A percentile compares a stretch with the other conserved stretches of the same genome.
Evolutionary conservation across 495 filamentous ascomycete species (phyloP).

Genomic region (Bryoglossum gracile): DNA sequence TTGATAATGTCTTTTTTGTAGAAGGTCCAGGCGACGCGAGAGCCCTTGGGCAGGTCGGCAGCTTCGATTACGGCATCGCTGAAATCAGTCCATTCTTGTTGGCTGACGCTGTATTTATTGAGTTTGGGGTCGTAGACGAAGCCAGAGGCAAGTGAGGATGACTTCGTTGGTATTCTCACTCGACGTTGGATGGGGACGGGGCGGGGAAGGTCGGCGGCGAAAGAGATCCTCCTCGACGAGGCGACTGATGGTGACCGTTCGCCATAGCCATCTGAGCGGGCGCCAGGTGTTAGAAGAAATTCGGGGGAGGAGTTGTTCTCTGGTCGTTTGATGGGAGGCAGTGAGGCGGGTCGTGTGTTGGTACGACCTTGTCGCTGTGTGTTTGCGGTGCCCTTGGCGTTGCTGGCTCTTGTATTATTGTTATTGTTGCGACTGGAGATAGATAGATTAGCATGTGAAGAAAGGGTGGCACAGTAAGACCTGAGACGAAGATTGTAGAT

Average conservation of each 20-base stretch:
- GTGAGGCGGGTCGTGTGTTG: too few species aligned
- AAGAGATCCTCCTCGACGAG: slow-evolving; percentile 15
- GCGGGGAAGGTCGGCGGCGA: slow-evolving; percentile 3
- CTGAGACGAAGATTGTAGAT: not conserved
- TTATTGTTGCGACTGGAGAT: too few species aligned
- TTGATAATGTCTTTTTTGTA: slow-evolving; percentile 10
- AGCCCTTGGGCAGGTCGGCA: not conserved
- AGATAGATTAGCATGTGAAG: not conserved
- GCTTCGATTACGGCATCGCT: slow-evolving; percentile 7
- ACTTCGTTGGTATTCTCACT: slow-evolving; percentile 10
- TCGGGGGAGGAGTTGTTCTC: not conserved
- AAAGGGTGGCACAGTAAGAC: not conserved
- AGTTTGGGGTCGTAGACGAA: slow-evolving; percentile 16
- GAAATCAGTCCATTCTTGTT: slow-evolving; percentile 15
- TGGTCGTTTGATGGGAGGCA: not conserved
- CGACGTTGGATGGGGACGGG: slow-evolving; percentile 4
- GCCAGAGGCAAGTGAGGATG: slow-evolving; percentile 7
- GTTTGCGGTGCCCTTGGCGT: too few species aligned
- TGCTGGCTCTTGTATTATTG: too few species aligned
- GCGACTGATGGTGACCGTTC: slow-evolving; percentile 13
- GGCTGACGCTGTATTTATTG: slow-evolving; percentile 5
- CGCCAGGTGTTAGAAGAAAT: not conserved
- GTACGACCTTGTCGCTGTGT: too few species aligned
- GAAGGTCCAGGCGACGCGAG: slow-evolving; percentile 1
- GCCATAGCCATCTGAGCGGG: not conserved